Base-by-base conservation (phyloP, 805 yeast genomes). In the Wickerhamiella allomyrinae region DNA sequence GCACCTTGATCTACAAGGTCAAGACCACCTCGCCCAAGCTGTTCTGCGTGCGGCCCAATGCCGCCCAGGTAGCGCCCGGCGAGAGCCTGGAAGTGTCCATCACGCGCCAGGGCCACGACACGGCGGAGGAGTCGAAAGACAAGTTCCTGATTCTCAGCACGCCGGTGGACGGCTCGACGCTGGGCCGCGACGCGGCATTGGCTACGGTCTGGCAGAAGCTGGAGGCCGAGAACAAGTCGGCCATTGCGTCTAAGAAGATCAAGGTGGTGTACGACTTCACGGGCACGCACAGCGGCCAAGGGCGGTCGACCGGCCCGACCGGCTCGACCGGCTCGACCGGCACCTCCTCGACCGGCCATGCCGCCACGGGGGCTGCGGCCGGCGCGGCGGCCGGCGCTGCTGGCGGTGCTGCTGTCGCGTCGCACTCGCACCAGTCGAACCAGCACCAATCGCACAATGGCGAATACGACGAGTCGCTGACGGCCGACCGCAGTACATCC, bases 11-110 rank as follows among this genome's bases (percentile, higher is more conserved):
- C 23, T 91, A 85, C 71, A 91, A 91, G 67, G 96, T 91, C 57
- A 91, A 89, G 67, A 89, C 98, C 37, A 91, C 98, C 6, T 96
- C 97, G 8, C 98, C 98, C 47, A 87, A 84, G 62, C 69, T 84
- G 62, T 72, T 87, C 69, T 84, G 95, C 62, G 97, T 91, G 41
- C 79, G 95, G 65, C 98, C 98, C 48, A 91, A 87, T 61, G 89
- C 96, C 46, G 76, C 91, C 13, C 61, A 79, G 27, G 68, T 91
- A 44, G 69, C 68, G 22, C 87, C 97, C 11, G 91, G 93, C 27
- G 73, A 74, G 49, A 60, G 77, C 20, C 63, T 77, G 41, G 75
- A 80, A 42, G 82, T 91, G 41, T 74, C 87, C 37, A 58, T 91
- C 54, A 84, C 85, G 54, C 76, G 85, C 48, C 87, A 87, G 63